These are phyloP conservation scores for Ustilago vetiveriae DNA, from an alignment of 1,284 basidiomycete species.

Conservation along the genomic window DNA sequence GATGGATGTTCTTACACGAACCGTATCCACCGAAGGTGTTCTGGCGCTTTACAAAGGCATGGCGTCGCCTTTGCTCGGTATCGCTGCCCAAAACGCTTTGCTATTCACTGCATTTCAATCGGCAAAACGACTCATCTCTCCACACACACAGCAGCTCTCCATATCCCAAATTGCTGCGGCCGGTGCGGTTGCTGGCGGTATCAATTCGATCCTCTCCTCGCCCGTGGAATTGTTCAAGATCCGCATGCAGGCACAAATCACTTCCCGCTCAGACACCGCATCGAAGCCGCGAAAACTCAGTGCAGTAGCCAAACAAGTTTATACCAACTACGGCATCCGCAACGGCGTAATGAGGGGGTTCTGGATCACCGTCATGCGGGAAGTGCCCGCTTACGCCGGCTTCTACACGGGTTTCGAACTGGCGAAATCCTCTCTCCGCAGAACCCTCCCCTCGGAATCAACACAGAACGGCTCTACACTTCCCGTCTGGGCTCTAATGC, in stretches of 20 bases:
- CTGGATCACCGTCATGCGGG: constrained; percentile 91
- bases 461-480: constrained; percentile 66
- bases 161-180: constrained; percentile 83
- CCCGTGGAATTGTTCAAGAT: constrained; percentile 80
- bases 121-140: constrained; percentile 83
- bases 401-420: constrained; percentile 85
- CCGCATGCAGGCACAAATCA: constrained; percentile 95
- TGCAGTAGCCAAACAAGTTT: constrained; percentile 78
- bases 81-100: constrained; percentile 93
- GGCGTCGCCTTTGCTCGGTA: constrained; percentile 89
- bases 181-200: constrained; percentile 88
- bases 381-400: constrained; percentile 94
- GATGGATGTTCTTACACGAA: constrained; percentile 45
- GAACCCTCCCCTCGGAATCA: constrained; percentile 63
- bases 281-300: constrained; percentile 76
- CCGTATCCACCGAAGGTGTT: constrained; percentile 37
- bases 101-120: constrained; percentile 88
- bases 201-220: constrained; percentile 78
- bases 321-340: constrained; percentile 81
- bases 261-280: background rate
- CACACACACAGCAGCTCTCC: constrained; percentile 79
- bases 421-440: constrained; percentile 79
- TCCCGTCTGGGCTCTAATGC: constrained; percentile 87
- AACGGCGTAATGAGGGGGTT: constrained; percentile 94
- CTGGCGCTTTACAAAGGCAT: constrained; percentile 71